These are phyloP conservation scores for Tympanopsis confertula DNA, from an alignment of 2,329 filamentous ascomycete species.

Conservation along the genomic window DNA sequence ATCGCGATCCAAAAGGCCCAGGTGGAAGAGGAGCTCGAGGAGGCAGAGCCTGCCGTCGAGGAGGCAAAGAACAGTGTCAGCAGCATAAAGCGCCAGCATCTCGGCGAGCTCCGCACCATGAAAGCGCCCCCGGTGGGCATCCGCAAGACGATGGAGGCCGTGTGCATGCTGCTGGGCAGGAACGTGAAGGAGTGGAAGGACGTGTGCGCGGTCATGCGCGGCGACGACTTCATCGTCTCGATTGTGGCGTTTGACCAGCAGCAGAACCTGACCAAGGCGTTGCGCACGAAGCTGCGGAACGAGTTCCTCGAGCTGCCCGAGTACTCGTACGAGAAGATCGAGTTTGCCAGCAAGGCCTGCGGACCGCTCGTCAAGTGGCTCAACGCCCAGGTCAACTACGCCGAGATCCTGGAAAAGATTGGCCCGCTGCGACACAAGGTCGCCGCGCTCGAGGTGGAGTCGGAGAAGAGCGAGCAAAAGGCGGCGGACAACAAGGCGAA, in stretches of 20 bases:
- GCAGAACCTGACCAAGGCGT: slow-evolving; percentile 74
- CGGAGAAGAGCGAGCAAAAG: slow-evolving; percentile 89
- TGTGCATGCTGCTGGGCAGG: slow-evolving; percentile 86
- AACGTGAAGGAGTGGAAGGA: slow-evolving; percentile 84
- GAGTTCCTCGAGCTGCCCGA: slow-evolving; percentile 88
- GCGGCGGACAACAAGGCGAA: slow-evolving; percentile 81
- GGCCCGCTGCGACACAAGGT: slow-evolving; percentile 89
- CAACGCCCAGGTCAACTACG: slow-evolving; percentile 89
- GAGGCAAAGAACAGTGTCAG: slow-evolving; percentile 93
- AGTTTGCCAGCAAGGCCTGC: slow-evolving; percentile 91
- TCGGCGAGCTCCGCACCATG: slow-evolving; percentile 97
- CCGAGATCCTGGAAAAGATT: slow-evolving; percentile 89
- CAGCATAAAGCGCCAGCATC: slow-evolving; percentile 94
- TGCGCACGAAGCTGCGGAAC: slow-evolving; percentile 79
- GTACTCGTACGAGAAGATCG: slow-evolving; percentile 92
- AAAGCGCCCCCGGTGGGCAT: slow-evolving; percentile 82
- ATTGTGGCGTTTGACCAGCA: slow-evolving; percentile 97
- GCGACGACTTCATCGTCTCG: slow-evolving; percentile 93
- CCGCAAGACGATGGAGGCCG: slow-evolving; percentile 83
- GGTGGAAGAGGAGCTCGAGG: slow-evolving; percentile 77
- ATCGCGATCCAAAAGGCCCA: slow-evolving; percentile 83
- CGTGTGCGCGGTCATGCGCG: slow-evolving; percentile 76
- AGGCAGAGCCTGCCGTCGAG: slow-evolving; percentile 82
- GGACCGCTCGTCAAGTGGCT: slow-evolving; percentile 97
- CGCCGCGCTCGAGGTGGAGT: slow-evolving; percentile 71